Percentiles rank a stretch among this genome's conserved stretches.
Conservation (phyloP, 2,329 filamentous ascomycete genomes). For the Fusarium paranaense region DNA sequence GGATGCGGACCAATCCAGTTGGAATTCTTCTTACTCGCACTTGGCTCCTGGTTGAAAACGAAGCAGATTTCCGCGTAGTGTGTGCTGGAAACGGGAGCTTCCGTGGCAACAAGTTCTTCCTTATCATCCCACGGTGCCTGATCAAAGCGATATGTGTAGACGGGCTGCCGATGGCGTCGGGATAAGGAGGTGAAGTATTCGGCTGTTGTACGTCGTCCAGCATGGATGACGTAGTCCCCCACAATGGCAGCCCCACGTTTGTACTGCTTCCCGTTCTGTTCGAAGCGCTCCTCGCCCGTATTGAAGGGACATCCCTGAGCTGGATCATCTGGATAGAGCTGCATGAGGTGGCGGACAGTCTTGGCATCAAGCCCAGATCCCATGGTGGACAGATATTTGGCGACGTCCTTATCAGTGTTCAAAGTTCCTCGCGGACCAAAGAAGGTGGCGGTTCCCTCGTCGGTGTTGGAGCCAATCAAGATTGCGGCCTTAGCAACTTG, state of each 20-base stretch:
- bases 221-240: not conserved
- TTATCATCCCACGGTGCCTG: not conserved
- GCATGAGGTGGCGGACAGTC: not conserved
- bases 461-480: not conserved
- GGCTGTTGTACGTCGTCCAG: not conserved
- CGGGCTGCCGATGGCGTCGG: not conserved
- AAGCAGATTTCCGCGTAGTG: not conserved
- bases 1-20: not conserved
- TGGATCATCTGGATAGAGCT: not conserved
- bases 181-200: not conserved
- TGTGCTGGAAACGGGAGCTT: not conserved
- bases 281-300: not conserved
- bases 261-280: not conserved
- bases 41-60: not conserved
- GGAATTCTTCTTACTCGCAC: not conserved
- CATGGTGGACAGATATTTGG: not conserved
- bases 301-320: not conserved
- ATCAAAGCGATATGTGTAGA: not conserved
- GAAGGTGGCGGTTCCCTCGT: not conserved
- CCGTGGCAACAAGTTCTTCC: not conserved
- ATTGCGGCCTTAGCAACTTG: not conserved
- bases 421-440: not conserved
- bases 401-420: not conserved
- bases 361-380: not conserved
- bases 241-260: not conserved